These are phyloP conservation scores for Podaxis mareebaensis DNA, from an alignment of 768 basidiomycete genomes.

Conservation along the genomic window DNA sequence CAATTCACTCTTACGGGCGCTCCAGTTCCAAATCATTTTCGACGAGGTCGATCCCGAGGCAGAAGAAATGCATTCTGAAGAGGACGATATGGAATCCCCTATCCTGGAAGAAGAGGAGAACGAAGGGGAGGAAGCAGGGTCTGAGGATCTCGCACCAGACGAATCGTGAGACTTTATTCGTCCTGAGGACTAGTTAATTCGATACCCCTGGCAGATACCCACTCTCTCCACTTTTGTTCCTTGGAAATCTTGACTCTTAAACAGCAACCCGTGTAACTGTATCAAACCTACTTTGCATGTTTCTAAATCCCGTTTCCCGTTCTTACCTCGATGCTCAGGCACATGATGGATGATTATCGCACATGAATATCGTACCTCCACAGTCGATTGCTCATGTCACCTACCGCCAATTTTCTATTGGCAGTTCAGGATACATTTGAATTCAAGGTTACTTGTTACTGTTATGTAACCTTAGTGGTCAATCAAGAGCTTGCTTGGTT, in stretches of 20 bases:
- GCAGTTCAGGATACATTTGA: too few relatives aligned
- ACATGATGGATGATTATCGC: too few relatives aligned
- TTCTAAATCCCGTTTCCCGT: too few relatives aligned
- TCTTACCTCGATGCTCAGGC: too few relatives aligned
- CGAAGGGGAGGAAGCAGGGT: conserved; percentile 30
- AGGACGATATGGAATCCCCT: conserved; percentile 65
- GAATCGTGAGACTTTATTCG: conserved; percentile 2
- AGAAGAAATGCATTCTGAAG: conserved; percentile 56
- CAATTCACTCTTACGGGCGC: conserved; percentile 14
- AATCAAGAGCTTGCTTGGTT: too few relatives aligned
- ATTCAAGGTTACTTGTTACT: too few relatives aligned
- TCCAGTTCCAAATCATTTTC: conserved; percentile 68
- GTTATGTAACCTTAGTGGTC: too few relatives aligned
- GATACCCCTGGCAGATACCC: conserved; percentile 17
- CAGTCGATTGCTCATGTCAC: too few relatives aligned
- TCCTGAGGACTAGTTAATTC: conserved; percentile 6
- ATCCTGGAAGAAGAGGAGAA: conserved; percentile 72
- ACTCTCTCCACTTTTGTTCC: background rate
- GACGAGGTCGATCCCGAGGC: conserved; percentile 67
- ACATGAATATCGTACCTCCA: too few relatives aligned
- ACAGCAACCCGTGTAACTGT: conserved; percentile 13
- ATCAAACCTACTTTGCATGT: background rate
- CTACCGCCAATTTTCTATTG: too few relatives aligned
- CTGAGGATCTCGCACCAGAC: background rate
- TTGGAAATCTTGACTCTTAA: conserved; percentile 11